Conservation (phyloP, 345 rosid species). For the Eucalyptus albens region DNA sequence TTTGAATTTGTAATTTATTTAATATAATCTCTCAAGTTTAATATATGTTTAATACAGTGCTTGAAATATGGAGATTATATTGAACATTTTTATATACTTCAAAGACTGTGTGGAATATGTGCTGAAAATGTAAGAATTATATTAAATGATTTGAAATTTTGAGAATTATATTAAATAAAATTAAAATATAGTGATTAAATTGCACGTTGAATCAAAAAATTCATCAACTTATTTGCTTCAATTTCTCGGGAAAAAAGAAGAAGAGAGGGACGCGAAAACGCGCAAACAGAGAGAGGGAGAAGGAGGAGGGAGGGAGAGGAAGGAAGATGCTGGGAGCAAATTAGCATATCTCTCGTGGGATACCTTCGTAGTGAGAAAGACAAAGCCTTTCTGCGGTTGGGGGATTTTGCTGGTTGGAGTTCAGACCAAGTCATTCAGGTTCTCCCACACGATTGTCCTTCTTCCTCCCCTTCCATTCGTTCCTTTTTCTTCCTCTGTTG, state of each 20-base stretch:
- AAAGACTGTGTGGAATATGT: rapidly evolving
- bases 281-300: not conserved
- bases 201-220: no score
- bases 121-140: rapidly evolving
- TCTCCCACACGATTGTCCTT: not conserved
- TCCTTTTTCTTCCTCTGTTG: not conserved
- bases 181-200: no score
- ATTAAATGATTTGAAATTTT: no score
- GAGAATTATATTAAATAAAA: no score
- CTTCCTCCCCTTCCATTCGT: not conserved
- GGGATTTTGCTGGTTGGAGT: not conserved
- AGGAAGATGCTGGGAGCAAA: not conserved
- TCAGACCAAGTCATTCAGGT: not conserved
- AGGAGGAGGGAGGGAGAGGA: no score
- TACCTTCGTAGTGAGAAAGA: not conserved
- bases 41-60: rapidly evolving
- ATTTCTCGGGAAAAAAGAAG: not conserved
- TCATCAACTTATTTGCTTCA: no score
- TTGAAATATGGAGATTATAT: rapidly evolving
- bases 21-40: no score
- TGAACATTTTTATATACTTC: no score
- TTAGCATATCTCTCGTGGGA: not conserved
- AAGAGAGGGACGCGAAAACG: not conserved
- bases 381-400: not conserved
- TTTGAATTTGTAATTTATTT: no score